Conservation (phyloP, 2,329 filamentous ascomycete genomes). For the Alternaria atra region DNA sequence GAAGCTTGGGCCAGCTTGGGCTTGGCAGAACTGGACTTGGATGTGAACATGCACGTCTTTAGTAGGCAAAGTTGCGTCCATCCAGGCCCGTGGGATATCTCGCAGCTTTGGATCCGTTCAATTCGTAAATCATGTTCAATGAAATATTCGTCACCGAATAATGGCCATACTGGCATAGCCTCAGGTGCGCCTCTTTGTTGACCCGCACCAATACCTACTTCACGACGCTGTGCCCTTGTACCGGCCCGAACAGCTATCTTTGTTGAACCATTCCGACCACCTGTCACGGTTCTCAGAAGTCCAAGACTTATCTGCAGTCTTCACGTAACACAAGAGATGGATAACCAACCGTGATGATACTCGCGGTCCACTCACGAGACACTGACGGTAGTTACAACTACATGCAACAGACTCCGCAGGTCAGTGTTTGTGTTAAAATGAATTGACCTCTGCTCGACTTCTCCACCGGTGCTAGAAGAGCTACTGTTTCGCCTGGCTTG, state of each 20-base stretch:
- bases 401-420: not conserved
- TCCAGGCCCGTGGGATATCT: not conserved
- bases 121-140: not conserved
- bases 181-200: not conserved
- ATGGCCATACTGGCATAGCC: not conserved
- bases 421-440: not conserved
- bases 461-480: not conserved
- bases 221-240: not conserved
- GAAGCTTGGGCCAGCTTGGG: conserved; percentile 15
- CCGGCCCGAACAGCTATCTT: not conserved
- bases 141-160: not conserved
- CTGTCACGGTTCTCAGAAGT: not conserved
- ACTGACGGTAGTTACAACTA: not conserved
- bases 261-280: not conserved
- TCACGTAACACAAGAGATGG: not conserved
- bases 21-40: conserved; percentile 16
- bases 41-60: not conserved
- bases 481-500: conserved; percentile 1
- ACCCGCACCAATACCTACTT: not conserved
- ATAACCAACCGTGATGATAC: not conserved
- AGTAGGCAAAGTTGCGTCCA: not conserved
- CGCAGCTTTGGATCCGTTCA: not conserved
- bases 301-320: not conserved
- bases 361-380: not conserved
- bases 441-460: not conserved